Conservation (phyloP, 2,329 filamentous ascomycete genomes). For the Dothistroma septosporum region DNA sequence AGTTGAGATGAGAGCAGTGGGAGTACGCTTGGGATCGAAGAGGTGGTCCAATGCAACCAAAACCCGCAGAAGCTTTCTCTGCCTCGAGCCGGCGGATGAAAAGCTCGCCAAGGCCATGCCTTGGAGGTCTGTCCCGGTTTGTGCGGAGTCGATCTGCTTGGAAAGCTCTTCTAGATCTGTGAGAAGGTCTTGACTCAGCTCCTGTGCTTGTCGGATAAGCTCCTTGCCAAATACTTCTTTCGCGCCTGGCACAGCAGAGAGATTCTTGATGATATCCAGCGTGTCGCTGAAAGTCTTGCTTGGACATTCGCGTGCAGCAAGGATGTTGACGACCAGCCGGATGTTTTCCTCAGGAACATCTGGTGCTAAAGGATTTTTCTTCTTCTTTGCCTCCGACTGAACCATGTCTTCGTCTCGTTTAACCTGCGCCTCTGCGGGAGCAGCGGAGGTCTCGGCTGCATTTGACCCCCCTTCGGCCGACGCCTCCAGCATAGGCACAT, state of each 20-base stretch:
- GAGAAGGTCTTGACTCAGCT: conserved; percentile 78
- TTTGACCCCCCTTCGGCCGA: conserved; percentile 10
- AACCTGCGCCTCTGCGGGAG: conserved; percentile 14
- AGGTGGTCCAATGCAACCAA: conserved; percentile 92
- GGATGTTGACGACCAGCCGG: conserved; percentile 90
- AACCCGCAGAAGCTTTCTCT: conserved; percentile 89
- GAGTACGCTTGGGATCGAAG: conserved; percentile 70
- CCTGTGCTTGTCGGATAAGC: conserved; percentile 79
- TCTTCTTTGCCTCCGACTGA: conserved; percentile 49
- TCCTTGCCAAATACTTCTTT: conserved; percentile 91
- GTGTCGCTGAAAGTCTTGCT: conserved; percentile 98
- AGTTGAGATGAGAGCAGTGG: conserved; percentile 13
- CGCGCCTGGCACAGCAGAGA: conserved; percentile 86
- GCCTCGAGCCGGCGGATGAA: conserved; percentile 90
- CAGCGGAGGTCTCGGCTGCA: conserved; percentile 19
- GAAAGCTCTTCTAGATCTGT: conserved; percentile 79
- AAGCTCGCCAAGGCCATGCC: conserved; percentile 92
- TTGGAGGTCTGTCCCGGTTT: conserved; percentile 89
- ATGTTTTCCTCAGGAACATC: conserved; percentile 85
- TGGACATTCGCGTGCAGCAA: conserved; percentile 92
- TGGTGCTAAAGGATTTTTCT: conserved; percentile 67
- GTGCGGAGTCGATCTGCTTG: conserved; percentile 78
- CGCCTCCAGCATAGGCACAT: conserved; percentile 29
- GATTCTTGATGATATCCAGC: conserved; percentile 95
- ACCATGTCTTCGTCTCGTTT: conserved; percentile 39